Evolutionary conservation across 352 stramenopile species (phyloP).

Genomic region (Phytophthora agathidicida): DNA sequence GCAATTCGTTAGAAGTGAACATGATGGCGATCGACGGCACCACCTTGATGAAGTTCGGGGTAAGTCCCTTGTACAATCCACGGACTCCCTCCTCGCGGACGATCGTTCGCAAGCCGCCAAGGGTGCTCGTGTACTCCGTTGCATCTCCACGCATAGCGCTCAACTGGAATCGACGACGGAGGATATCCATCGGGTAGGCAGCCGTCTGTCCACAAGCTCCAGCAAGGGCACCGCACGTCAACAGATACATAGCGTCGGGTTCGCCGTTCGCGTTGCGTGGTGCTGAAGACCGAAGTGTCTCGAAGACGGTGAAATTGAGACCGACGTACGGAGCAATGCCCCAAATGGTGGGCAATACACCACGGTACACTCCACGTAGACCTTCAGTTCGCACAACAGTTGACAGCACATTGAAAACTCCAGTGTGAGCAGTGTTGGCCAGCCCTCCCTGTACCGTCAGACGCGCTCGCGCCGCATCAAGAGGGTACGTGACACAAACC

Average conservation of each 20-base stretch:
- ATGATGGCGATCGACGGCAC: constrained; percentile 84
- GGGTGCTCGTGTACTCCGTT: constrained; percentile 54
- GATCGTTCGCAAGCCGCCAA: constrained; percentile 55
- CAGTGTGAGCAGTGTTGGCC: constrained; percentile 62
- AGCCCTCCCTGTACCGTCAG: constrained; percentile 75
- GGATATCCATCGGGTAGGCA: constrained; percentile 79
- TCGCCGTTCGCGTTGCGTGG: constrained; percentile 52
- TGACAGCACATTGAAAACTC: constrained; percentile 63
- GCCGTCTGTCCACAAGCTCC: constrained; percentile 75
- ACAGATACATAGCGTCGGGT: constrained; percentile 58
- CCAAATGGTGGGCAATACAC: constrained; percentile 65
- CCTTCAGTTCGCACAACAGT: constrained; percentile 61
- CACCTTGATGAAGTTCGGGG: constrained; percentile 80
- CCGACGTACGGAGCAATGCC: constrained; percentile 79
- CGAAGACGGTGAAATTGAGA: constrained; percentile 82
- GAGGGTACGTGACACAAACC: constrained; percentile 70
- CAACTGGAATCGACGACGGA: constrained; percentile 76
- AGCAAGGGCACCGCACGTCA: constrained; percentile 65
- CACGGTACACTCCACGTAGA: constrained; percentile 62
- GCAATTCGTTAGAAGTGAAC: constrained; percentile 81
- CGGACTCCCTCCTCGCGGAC: constrained; percentile 56
- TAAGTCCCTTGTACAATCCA: constrained; percentile 71
- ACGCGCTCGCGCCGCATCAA: constrained; percentile 77
- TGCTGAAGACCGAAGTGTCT: constrained; percentile 55
- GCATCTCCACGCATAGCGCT: constrained; percentile 42